Evolutionary conservation across 148 eudicot genomes (phyloP).

Genomic region (Chenopodium berlandieri): DNA sequence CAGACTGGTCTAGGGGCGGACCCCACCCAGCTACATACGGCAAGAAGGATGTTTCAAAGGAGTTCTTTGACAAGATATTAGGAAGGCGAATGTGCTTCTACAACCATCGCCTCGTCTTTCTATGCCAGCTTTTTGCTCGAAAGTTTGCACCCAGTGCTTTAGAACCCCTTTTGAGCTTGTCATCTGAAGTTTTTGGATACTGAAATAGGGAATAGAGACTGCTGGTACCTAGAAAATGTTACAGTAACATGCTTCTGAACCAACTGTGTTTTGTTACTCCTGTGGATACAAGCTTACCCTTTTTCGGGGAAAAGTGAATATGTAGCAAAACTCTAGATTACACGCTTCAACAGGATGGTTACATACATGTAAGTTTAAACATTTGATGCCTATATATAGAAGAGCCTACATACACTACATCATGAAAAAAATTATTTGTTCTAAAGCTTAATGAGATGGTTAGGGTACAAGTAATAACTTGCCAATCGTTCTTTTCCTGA

Average conservation of each 20-base stretch:
- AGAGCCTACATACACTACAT: not conserved
- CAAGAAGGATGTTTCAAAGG: conserved; percentile 29
- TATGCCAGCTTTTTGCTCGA: conserved; percentile 49
- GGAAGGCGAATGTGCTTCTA: conserved; percentile 31
- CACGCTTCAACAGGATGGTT: not conserved
- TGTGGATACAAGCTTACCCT: conserved; percentile 1
- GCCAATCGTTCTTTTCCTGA: not conserved
- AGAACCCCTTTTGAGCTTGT: conserved; percentile 39
- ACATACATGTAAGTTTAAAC: not conserved
- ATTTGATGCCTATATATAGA: conserved; percentile 2
- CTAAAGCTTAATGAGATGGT: not conserved
- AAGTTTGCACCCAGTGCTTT: conserved; percentile 46
- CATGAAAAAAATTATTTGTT: not conserved
- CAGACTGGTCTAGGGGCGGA: conserved; percentile 57
- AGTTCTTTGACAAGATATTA: conserved; percentile 29
- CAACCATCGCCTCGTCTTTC: conserved; percentile 31
- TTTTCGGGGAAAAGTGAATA: not conserved
- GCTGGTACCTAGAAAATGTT: not conserved
- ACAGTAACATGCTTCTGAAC: not conserved
- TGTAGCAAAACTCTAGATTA: not conserved
- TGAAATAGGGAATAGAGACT: conserved; percentile 5
- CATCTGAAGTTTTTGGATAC: conserved; percentile 38
- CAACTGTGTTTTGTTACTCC: not conserved
- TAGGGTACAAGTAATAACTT: not conserved
- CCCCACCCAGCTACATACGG: conserved; percentile 54